A percentile compares a stretch with the other conserved stretches of the same genome.
Conservation (phyloP, 495 filamentous ascomycete genomes). For the Penicillium macrosclerotiorum region DNA sequence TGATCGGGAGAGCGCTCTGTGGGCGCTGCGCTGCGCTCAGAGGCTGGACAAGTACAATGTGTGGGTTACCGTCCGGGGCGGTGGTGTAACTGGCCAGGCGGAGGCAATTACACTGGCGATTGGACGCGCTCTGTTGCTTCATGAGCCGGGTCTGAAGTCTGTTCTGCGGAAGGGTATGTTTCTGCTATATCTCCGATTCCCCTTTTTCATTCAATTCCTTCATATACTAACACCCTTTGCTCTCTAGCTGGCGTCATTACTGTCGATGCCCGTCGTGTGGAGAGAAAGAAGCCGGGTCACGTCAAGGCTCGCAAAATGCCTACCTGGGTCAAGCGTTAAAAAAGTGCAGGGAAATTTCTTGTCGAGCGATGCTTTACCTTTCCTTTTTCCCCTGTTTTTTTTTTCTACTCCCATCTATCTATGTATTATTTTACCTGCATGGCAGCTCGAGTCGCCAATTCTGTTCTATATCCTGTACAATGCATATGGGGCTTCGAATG, state of each 20-base stretch:
- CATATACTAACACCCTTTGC: background rate
- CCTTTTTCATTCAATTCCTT: background rate
- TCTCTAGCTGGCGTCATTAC: conserved; percentile 82
- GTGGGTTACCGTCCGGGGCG: conserved; percentile 78
- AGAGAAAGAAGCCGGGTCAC: conserved; percentile 97
- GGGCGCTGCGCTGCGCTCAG: conserved; percentile 80
- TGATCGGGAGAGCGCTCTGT: conserved; percentile 91
- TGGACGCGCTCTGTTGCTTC: conserved; percentile 80
- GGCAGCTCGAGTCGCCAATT: conserved; percentile 20
- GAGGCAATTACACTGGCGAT: conserved; percentile 93
- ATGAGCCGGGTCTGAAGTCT: conserved; percentile 88
- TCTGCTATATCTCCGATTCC: too few species aligned
- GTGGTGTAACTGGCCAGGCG: conserved; percentile 91
- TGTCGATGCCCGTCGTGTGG: conserved; percentile 85
- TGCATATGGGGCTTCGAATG: conserved; percentile 28
- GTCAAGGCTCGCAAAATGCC: conserved; percentile 98
- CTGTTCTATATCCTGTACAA: conserved; percentile 36
- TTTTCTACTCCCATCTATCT: conserved; percentile 23
- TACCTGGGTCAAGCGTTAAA: conserved; percentile 85
- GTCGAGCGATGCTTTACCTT: conserved; percentile 17
- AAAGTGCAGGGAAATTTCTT: conserved; percentile 4
- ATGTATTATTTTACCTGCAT: conserved; percentile 31
- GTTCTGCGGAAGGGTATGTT: conserved; percentile 82
- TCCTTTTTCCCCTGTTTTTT: conserved; percentile 9
- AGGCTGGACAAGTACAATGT: conserved; percentile 96